phyloP scores from a whole-genome alignment of 139 green algal genomes.

The Nannochloris sp. region DNA sequence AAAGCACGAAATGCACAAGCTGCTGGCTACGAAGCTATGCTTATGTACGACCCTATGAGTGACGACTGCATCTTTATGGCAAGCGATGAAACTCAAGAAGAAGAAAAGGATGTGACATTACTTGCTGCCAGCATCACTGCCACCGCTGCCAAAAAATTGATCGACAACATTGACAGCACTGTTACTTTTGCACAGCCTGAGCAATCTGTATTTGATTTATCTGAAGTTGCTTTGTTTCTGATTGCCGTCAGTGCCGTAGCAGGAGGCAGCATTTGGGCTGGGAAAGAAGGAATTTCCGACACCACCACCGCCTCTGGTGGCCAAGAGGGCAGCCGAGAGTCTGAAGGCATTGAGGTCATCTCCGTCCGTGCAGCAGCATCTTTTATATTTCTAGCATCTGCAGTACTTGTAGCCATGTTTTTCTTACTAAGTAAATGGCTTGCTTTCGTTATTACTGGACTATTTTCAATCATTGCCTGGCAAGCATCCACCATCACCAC shows the following conservation, averaged over 20 bases:
- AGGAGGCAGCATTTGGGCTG: slow-evolving; percentile 46
- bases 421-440: slow-evolving; percentile 62
- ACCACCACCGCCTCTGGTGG: neutral
- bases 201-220: slow-evolving; percentile 36
- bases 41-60: slow-evolving; percentile 31
- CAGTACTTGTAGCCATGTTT: slow-evolving; percentile 63
- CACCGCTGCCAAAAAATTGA: slow-evolving; percentile 15
- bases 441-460: slow-evolving; percentile 48
- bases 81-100: slow-evolving; percentile 1
- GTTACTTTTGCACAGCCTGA: slow-evolving; percentile 6
- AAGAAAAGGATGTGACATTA: neutral
- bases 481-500: slow-evolving; percentile 37
- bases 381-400: slow-evolving; percentile 56
- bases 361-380: slow-evolving; percentile 37
- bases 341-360: slow-evolving; percentile 35
- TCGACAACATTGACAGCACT: neutral
- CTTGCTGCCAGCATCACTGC: slow-evolving; percentile 36
- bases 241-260: slow-evolving; percentile 59
- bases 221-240: slow-evolving; percentile 43
- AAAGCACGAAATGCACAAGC: slow-evolving; percentile 46
- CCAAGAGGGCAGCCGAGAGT: neutral
- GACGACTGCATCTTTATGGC: slow-evolving; percentile 48
- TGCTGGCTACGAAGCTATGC: slow-evolving; percentile 39
- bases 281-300: too few species aligned
- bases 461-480: slow-evolving; percentile 47